Evolutionary conservation across 495 filamentous ascomycete species (phyloP), one percentile per base, ranked within the genome.

Genomic region (Aspergillus olivimuriae): DNA sequence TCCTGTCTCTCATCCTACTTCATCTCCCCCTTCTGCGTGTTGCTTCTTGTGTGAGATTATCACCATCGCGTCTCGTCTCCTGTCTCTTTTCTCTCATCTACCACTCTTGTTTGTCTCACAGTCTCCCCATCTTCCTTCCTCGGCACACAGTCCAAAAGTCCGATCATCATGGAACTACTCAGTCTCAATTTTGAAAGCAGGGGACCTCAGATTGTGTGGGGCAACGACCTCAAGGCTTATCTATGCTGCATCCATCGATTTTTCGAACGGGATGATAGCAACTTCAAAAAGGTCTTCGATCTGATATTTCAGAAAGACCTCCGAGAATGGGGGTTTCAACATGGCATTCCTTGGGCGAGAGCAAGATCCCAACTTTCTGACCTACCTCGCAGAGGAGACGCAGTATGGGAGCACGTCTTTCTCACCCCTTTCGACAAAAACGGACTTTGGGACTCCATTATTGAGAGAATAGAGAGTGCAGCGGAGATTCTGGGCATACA

Each of bases 161-260:
- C n/a, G n/a, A n/a, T n/a, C n/a, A n/a, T n/a, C n/a, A n/a, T n/a
- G n/a, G n/a, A n/a, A n/a, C n/a, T n/a, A n/a, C n/a, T n/a, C n/a
- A n/a, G n/a, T n/a, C n/a, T n/a, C n/a, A n/a, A n/a, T n/a, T n/a
- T n/a, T n/a, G n/a, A n/a, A n/a, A n/a, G n/a, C n/a, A n/a, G n/a
- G 24, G 24, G 21, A 6, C 44, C 42, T 0, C 46, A 50, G 1
- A 38, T 56, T 17, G 34, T 23, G 4, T 66, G 62, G 62, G 46
- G 41, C 4, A n/a, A 34, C 3, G 39, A 53, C 6, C 46, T 56
- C 22, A 41, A 57, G 4, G n/a, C 54, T 7, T 24, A 60, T 0
- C 42, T 68, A 7, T 68, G 65, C 18, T 62, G 55, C 12, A 14
- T 62, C 3, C 52, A 43, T 15, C 45, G 56, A 4, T 67, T 63